These are phyloP conservation scores for Gliomastix tumulicola DNA, from an alignment of 2,329 filamentous ascomycete genomes.

Conservation along the genomic window DNA sequence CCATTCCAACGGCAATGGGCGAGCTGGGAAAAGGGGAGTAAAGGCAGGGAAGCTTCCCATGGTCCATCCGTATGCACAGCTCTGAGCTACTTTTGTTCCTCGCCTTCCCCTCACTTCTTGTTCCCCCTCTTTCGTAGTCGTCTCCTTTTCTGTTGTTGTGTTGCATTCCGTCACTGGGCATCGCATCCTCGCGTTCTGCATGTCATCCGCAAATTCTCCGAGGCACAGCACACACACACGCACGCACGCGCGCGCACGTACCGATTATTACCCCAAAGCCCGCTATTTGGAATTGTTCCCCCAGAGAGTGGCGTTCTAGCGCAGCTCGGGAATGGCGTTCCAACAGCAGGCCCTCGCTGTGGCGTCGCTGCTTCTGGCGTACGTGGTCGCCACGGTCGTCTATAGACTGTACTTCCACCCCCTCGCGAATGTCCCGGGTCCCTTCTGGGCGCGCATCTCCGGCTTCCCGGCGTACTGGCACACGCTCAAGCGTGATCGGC, in stretches of 20 bases:
- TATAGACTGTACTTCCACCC: slow-evolving; percentile 5
- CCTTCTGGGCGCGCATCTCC: slow-evolving; percentile 3
- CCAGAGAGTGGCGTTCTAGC: neutral
- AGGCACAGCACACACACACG: neutral
- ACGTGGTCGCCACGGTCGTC: slow-evolving; percentile 1
- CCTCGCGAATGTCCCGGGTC: slow-evolving; percentile 1
- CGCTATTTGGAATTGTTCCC: neutral
- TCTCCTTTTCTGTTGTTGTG: no score
- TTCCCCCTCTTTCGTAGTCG: no score
- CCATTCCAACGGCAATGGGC: no score
- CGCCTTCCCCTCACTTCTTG: no score
- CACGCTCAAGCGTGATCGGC: slow-evolving; percentile 9
- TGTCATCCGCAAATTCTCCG: neutral
- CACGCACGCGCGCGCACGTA: no score
- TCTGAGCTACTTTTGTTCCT: no score
- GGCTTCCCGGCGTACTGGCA: slow-evolving; percentile 11
- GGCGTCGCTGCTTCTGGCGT: neutral
- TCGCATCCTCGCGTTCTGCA: neutral
- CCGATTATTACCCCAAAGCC: neutral
- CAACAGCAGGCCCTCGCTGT: no score
- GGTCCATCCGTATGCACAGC: no score
- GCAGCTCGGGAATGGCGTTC: no score
- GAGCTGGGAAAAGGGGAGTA: no score
- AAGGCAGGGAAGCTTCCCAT: no score
- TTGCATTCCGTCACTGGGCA: neutral